Evolutionary conservation across 768 basidiomycete genomes (phyloP).

Genomic region (Suillus weaverae): DNA sequence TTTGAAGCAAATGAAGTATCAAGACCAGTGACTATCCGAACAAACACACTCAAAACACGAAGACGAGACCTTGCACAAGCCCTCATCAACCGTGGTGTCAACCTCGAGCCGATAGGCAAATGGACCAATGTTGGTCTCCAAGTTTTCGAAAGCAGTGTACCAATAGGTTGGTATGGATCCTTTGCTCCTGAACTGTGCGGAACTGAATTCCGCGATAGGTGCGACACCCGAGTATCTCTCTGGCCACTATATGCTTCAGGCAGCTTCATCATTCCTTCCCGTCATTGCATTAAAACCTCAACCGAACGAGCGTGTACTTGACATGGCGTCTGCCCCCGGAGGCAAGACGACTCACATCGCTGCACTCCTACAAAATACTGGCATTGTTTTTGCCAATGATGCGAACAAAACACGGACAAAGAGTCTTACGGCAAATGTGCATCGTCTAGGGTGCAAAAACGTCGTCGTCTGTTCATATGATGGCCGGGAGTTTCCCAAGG

Average conservation of each 20-base stretch:
- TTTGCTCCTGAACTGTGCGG: slow-evolving; percentile 1
- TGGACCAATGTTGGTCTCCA: slow-evolving; percentile 99
- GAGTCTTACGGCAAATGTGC: slow-evolving; percentile 94
- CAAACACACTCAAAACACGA: slow-evolving; percentile 92
- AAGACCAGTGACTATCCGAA: slow-evolving; percentile 95
- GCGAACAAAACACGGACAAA: slow-evolving; percentile 93
- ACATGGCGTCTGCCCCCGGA: slow-evolving; percentile 98
- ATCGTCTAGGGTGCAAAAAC: slow-evolving; percentile 97
- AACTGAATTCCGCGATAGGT: slow-evolving; percentile 39
- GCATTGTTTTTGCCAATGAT: slow-evolving; percentile 97
- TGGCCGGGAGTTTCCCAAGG: slow-evolving; percentile 96
- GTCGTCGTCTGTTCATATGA: slow-evolving; percentile 97
- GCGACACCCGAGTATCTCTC: slow-evolving; percentile 99
- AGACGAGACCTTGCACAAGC: slow-evolving; percentile 92
- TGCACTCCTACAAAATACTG: slow-evolving; percentile 95
- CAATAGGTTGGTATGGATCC: slow-evolving; percentile 62
- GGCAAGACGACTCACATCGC: slow-evolving; percentile 99
- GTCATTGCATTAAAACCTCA: slow-evolving; percentile 94
- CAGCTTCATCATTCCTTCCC: slow-evolving; percentile 98
- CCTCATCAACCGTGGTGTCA: slow-evolving; percentile 93
- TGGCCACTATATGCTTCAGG: slow-evolving; percentile 99
- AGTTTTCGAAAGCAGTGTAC: slow-evolving; percentile 94
- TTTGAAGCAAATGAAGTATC: slow-evolving; percentile 97
- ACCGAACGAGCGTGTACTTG: slow-evolving; percentile 89
- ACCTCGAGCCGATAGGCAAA: slow-evolving; percentile 96